A percentile compares a stretch with the other conserved stretches of the same genome.
phyloP scores from a whole-genome alignment of 306 rosid genomes.

The Vicia sativa region DNA sequence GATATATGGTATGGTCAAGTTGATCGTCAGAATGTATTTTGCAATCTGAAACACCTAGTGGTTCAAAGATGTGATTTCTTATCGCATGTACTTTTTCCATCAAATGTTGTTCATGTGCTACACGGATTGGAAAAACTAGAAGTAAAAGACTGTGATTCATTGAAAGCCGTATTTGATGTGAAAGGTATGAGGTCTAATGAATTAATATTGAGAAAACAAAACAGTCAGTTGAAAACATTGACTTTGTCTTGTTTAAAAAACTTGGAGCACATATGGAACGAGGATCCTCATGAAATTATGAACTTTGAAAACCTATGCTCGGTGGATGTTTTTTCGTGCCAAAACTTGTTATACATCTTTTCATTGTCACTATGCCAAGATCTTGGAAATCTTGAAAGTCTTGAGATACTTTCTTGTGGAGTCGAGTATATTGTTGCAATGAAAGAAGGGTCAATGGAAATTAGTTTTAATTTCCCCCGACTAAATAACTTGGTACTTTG shows the following conservation, averaged over 20 bases:
- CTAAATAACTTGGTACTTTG: accelerated
- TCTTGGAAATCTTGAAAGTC: not conserved
- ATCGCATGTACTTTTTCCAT: constrained; percentile 16
- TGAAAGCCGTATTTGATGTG: not conserved
- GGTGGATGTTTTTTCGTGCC: not conserved
- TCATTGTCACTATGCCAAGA: not conserved
- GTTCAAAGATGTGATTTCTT: constrained; percentile 21
- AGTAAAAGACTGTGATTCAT: constrained; percentile 17
- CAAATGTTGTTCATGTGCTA: not conserved
- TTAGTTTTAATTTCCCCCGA: not conserved
- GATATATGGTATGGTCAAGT: not conserved
- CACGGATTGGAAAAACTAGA: not conserved
- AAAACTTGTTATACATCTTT: not conserved
- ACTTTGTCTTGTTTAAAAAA: not conserved
- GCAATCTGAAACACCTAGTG: constrained; percentile 17
- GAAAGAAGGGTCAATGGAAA: not conserved
- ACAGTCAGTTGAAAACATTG: not conserved
- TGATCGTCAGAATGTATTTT: not conserved
- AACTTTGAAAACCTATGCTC: constrained; percentile 1
- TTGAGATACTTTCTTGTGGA: not conserved
- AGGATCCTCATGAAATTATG: not conserved
- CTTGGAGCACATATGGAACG: not conserved
- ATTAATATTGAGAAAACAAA: not conserved
- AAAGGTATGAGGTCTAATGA: not conserved
- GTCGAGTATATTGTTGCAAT: not conserved